Evolutionary conservation across 2,329 filamentous ascomycete species (phyloP).

Genomic region (Colletotrichum spaethianum): DNA sequence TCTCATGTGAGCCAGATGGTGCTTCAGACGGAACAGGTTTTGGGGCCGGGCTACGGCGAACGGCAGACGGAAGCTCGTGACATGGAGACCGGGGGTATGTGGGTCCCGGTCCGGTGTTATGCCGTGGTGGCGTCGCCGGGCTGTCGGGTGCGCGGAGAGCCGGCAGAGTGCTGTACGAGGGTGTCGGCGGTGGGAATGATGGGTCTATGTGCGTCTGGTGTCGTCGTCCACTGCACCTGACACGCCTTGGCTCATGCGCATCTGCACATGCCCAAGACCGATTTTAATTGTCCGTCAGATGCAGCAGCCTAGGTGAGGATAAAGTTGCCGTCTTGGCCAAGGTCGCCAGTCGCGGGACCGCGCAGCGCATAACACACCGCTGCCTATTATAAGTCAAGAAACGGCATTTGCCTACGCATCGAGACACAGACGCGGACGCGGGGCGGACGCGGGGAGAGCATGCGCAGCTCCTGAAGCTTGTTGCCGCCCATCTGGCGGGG

Average conservation of each 20-base stretch:
- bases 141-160: neutral
- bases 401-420: neutral
- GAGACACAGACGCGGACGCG: conserved; percentile 2
- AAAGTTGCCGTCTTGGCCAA: conserved; percentile 14
- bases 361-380: neutral
- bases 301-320: conserved; percentile 8
- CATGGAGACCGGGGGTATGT: conserved; percentile 15
- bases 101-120: neutral
- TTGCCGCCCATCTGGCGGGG: neutral
- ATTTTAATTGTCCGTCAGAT: conserved; percentile 1
- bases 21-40: conserved; percentile 16
- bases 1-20: conserved; percentile 4
- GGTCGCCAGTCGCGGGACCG: neutral
- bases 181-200: neutral
- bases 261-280: neutral
- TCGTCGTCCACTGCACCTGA: neutral
- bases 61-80: neutral
- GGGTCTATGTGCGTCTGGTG: neutral
- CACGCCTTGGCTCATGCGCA: neutral
- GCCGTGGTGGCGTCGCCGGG: neutral
- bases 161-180: neutral
- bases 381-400: conserved; percentile 5
- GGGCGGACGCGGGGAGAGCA: no score
- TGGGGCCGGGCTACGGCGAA: neutral
- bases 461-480: neutral